A percentile compares a stretch with the other conserved stretches of the same genome.
Conservation (phyloP, 306 rosid genomes). For the Dicorynia guianensis region DNA sequence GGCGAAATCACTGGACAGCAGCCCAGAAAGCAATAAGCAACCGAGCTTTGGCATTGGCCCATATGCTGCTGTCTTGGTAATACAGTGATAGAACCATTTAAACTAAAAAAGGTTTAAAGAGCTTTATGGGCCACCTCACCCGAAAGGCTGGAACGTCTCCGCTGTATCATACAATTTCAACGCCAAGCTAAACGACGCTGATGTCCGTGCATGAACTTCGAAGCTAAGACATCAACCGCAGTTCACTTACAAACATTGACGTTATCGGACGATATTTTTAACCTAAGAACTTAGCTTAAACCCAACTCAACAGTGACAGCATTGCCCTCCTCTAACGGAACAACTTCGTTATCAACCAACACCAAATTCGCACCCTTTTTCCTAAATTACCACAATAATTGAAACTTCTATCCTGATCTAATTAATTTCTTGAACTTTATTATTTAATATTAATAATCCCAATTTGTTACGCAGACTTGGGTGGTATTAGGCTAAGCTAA, state of each 20-base stretch:
- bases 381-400: background rate
- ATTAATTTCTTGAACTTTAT: background rate
- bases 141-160: background rate
- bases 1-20: too few species aligned
- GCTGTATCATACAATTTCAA: background rate
- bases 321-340: constrained; percentile 26
- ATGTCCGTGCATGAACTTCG: constrained; percentile 42
- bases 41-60: constrained; percentile 34
- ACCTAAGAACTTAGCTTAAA: constrained; percentile 14
- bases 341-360: constrained; percentile 33
- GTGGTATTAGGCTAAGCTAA: background rate
- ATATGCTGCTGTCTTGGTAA: background rate
- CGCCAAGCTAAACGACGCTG: background rate
- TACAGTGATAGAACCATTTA: too few species aligned
- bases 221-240: constrained; percentile 48
- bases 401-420: background rate
- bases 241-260: constrained; percentile 20
- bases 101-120: background rate
- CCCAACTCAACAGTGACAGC: constrained; percentile 33
- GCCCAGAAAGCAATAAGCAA: constrained; percentile 35
- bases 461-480: background rate
- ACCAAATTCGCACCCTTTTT: background rate
- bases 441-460: background rate
- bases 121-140: constrained; percentile 38
- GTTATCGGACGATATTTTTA: background rate